These are phyloP conservation scores for Scheffersomyces lignicola DNA, from an alignment of 1,139 yeast species.

Conservation along the genomic window DNA sequence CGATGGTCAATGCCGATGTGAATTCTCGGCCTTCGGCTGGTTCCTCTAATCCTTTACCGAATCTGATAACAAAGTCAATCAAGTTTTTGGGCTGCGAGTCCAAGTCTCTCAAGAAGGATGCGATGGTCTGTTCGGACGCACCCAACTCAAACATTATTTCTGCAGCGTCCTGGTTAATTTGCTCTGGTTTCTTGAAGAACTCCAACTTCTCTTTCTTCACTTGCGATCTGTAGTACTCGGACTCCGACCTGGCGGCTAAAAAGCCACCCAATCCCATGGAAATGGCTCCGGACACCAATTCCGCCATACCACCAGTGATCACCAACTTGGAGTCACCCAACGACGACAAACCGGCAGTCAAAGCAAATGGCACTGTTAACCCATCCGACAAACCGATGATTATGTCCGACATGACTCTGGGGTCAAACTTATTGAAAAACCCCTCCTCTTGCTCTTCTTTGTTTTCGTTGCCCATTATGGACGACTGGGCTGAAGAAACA, in stretches of 20 bases:
- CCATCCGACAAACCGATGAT: constrained; percentile 82
- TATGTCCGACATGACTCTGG: constrained; percentile 77
- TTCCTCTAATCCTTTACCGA: constrained; percentile 75
- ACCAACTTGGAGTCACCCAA: constrained; percentile 74
- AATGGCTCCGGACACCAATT: constrained; percentile 77
- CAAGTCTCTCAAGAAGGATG: constrained; percentile 66
- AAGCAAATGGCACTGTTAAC: constrained; percentile 79
- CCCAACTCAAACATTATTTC: constrained; percentile 72
- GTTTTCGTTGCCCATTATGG: constrained; percentile 17
- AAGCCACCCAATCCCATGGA: constrained; percentile 87
- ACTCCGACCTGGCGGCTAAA: constrained; percentile 77
- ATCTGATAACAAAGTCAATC: constrained; percentile 71
- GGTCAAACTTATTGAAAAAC: constrained; percentile 51
- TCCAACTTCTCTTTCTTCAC: constrained; percentile 69
- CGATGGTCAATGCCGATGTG: constrained; percentile 76
- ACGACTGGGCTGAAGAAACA: constrained; percentile 15
- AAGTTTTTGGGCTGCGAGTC: constrained; percentile 65
- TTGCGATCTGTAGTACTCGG: constrained; percentile 68
- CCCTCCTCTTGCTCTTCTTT: constrained; percentile 29
- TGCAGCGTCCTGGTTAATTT: constrained; percentile 65
- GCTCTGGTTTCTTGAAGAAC: constrained; percentile 64
- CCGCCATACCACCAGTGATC: constrained; percentile 85
- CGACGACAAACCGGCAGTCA: constrained; percentile 79
- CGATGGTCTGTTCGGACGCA: constrained; percentile 64
- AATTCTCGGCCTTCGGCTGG: constrained; percentile 79